Conservation (phyloP, 2,329 filamentous ascomycete species). For the Colletotrichum somersetense region DNA sequence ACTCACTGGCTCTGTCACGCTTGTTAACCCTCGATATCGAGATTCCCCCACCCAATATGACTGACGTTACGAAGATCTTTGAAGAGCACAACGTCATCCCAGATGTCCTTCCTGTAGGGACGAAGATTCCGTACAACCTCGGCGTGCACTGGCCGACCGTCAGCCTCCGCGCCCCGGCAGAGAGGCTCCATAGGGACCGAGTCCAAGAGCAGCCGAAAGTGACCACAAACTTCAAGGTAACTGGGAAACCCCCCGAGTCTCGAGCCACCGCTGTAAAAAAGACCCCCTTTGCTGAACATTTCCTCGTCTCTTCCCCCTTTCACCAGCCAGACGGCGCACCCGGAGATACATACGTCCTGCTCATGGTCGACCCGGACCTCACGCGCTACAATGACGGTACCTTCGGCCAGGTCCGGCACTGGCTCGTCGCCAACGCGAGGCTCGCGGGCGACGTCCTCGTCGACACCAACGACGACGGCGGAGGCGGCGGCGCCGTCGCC, state of each 20-base stretch:
- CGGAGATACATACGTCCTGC: not conserved
- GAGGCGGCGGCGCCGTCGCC: not conserved
- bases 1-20: not conserved
- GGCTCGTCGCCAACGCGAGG: slow-evolving; percentile 16
- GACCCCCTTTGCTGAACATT: not conserved
- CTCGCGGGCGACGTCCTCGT: slow-evolving; percentile 9
- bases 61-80: not conserved
- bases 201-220: slow-evolving; percentile 11
- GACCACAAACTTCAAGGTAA: slow-evolving; percentile 15
- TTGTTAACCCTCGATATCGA: not conserved
- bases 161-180: slow-evolving; percentile 5
- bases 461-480: not conserved
- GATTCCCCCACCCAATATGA: not conserved
- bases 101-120: not conserved
- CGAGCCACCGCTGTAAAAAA: not conserved
- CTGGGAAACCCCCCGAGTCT: not conserved
- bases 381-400: slow-evolving; percentile 17
- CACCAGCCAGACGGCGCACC: not conserved
- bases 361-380: slow-evolving; percentile 21
- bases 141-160: slow-evolving; percentile 16
- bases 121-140: slow-evolving; percentile 10
- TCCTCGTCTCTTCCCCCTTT: not conserved
- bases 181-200: slow-evolving; percentile 15
- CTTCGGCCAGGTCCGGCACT: slow-evolving; percentile 23
- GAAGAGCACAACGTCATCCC: slow-evolving; percentile 16